A percentile compares a stretch with the other conserved stretches of the same genome.
phyloP scores from a whole-genome alignment of 2,329 filamentous ascomycete genomes.

The Epichloe amarillans region DNA sequence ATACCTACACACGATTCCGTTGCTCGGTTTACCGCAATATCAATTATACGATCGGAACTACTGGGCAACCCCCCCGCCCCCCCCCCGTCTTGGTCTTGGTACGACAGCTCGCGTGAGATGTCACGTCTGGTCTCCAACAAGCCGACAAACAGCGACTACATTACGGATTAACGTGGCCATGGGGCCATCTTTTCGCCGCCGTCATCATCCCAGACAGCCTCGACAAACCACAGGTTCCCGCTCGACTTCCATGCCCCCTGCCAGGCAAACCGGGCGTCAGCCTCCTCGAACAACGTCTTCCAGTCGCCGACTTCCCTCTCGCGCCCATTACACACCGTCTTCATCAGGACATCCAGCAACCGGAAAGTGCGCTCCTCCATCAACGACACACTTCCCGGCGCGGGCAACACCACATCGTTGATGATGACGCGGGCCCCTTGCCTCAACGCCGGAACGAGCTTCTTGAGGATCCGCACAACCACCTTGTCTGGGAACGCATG shows the following conservation, averaged over 20 bases:
- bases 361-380: conserved; percentile 26
- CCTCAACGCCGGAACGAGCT: conserved; percentile 35
- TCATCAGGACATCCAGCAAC: conserved; percentile 33
- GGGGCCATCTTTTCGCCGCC: conserved; percentile 5
- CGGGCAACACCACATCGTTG: conserved; percentile 23
- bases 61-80: too few relatives aligned
- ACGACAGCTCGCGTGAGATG: too few relatives aligned
- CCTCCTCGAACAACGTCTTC: conserved; percentile 24
- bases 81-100: too few relatives aligned
- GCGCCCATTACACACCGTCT: conserved; percentile 30
- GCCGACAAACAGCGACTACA: too few relatives aligned
- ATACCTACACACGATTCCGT: too few relatives aligned
- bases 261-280: conserved; percentile 24
- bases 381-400: conserved; percentile 16
- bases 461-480: conserved; percentile 27
- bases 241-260: conserved; percentile 15
- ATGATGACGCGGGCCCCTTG: conserved; percentile 30
- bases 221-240: conserved; percentile 22
- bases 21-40: too few relatives aligned
- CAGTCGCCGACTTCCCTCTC: conserved; percentile 32
- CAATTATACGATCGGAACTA: too few relatives aligned
- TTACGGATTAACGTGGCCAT: too few relatives aligned
- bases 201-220: conserved; percentile 20
- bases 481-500: conserved; percentile 42
- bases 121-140: too few relatives aligned